Base-by-base conservation (phyloP, 768 basidiomycete species). In the Mycena maculata region DNA sequence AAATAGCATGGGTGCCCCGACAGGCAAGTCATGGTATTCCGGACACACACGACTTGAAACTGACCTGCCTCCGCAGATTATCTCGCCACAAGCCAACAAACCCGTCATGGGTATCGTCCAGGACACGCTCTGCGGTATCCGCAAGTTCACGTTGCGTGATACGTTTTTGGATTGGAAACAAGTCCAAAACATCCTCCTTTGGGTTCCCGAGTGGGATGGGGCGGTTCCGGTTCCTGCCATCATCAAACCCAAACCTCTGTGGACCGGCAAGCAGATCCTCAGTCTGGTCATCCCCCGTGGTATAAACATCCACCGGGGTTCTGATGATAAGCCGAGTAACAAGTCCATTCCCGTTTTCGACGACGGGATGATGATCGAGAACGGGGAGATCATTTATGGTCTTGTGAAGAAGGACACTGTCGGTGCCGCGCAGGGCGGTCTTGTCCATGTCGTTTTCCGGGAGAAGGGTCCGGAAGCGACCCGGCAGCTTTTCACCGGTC, bases 101-200 rank as follows among this genome's bases (percentile, higher is more conserved):
- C 97, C 97, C 20, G 96, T 98, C 73, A 99, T 99, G 97, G 98
- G 95, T 66, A 99, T 99, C 73, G 97, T 99, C 31, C 98, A 99
- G 78, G 98, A 99, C 76, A 99, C 98, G 0, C 90, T 99, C 1
- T 98, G 96, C 75, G 98, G 98, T 74, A 91, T 99, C 59, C 92
- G 98, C 62, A 99, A 99, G 79, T 95, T 99, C 76, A 99, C 98
- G 0, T 83, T 99, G 8, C 94, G 96, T 27, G 98, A 99, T 76
- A 89, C 90, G 20, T 98, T 99, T 83, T 81, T 98, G 76, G 98
- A 99, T 71, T 98, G 95, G 95, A 90, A 89, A 61, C 90, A 91
- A 44, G 96, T 99, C 13, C 97, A 99, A 76, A 98, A 99, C 73
- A 97, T 99, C 77, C 86, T 99, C 18, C 89, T 99, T 2, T 99